Evolutionary conservation across 2,329 filamentous ascomycete species (phyloP).

Genomic region (Cytospora mali): DNA sequence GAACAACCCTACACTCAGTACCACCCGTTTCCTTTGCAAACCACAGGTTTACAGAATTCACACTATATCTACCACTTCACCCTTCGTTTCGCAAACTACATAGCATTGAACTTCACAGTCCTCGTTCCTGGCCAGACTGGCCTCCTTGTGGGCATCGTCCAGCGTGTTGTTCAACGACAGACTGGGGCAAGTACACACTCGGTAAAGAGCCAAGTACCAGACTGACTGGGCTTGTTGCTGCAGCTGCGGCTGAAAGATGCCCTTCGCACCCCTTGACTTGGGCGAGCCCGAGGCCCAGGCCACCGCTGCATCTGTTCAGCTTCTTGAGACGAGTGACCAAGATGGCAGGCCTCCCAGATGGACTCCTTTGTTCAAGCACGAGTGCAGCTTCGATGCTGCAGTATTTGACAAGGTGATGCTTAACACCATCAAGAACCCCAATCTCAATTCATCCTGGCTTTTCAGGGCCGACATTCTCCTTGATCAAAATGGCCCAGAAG

Average conservation of each 20-base stretch:
- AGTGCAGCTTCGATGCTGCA: constrained; percentile 64
- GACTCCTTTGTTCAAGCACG: constrained; percentile 57
- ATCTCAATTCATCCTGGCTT: constrained; percentile 76
- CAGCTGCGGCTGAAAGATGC: constrained; percentile 23
- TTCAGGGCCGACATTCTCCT: constrained; percentile 77
- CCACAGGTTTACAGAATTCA: no score
- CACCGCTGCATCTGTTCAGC: constrained; percentile 21
- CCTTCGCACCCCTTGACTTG: constrained; percentile 25
- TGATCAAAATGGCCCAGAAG: constrained; percentile 46
- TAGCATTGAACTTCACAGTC: background rate
- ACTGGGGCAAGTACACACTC: background rate
- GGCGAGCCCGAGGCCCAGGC: constrained; percentile 15
- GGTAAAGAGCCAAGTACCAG: background rate
- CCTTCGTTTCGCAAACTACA: background rate
- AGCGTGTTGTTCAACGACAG: background rate
- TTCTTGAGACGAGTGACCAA: constrained; percentile 34
- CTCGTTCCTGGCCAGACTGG: background rate
- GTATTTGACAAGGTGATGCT: constrained; percentile 70
- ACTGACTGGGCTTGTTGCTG: background rate
- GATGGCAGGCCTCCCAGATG: constrained; percentile 46
- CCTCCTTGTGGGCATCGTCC: background rate
- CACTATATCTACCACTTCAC: background rate
- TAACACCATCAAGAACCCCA: constrained; percentile 77
- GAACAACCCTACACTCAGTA: no score
- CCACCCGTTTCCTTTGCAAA: no score